These are phyloP conservation scores for Ramalina peruviana DNA, from an alignment of 495 filamentous ascomycete species.

Conservation along the genomic window DNA sequence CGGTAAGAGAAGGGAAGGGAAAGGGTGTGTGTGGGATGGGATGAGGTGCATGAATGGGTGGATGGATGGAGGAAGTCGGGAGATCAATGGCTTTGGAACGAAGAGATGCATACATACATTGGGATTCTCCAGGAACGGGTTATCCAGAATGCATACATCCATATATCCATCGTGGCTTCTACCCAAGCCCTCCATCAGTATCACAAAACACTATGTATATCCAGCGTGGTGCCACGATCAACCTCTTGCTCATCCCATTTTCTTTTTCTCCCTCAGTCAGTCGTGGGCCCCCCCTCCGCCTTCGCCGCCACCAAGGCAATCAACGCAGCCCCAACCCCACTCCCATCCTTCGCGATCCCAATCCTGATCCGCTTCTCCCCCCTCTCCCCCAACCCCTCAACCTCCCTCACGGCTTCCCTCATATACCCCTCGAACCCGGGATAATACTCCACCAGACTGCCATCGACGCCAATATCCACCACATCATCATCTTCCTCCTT, in stretches of 20 bases:
- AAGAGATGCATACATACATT: too few relatives aligned
- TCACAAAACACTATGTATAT: too few relatives aligned
- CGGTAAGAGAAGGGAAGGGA: too few relatives aligned
- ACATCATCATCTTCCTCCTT: conserved; percentile 15
- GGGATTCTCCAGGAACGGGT: too few relatives aligned
- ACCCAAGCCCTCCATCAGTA: background rate
- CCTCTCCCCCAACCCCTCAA: conserved; percentile 18
- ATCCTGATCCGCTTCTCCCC: conserved; percentile 25
- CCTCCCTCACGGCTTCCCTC: conserved; percentile 21
- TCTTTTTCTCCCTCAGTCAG: background rate
- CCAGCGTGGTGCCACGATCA: background rate
- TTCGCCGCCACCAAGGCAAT: conserved; percentile 20
- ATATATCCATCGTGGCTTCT: background rate
- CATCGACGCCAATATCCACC: conserved; percentile 19
- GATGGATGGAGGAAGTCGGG: too few relatives aligned
- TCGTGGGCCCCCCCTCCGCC: conserved; percentile 1
- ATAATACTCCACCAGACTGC: conserved; percentile 19
- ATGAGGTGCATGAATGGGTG: too few relatives aligned
- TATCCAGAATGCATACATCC: too few relatives aligned
- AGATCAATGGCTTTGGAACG: too few relatives aligned
- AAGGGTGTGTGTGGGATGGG: too few relatives aligned
- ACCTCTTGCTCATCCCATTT: background rate
- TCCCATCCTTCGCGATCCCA: conserved; percentile 27
- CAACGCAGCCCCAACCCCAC: conserved; percentile 26
- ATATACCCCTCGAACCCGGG: conserved; percentile 21